phyloP scores from a whole-genome alignment of 345 rosid species.

The Melaleuca alternifolia region DNA sequence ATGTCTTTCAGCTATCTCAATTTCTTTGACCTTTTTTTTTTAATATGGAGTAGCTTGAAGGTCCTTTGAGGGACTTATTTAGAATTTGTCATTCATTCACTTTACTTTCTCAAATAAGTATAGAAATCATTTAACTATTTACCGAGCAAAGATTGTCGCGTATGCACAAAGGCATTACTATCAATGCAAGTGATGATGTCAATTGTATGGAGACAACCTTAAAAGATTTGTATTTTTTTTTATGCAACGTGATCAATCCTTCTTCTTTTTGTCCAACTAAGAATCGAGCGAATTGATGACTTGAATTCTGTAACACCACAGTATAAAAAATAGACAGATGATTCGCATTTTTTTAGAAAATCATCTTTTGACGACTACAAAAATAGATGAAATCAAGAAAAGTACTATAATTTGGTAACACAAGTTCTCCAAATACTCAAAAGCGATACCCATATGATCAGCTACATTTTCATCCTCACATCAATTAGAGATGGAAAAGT shows the following conservation, averaged over 20 bases:
- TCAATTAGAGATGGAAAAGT: not conserved
- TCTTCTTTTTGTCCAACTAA: not conserved
- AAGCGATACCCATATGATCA: not conserved
- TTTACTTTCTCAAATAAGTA: rapidly evolving
- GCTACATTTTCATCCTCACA: not conserved
- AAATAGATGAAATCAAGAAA: not conserved
- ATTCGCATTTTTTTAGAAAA: not conserved
- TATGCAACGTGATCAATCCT: not conserved
- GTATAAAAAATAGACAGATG: not conserved
- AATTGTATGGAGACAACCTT: not conserved
- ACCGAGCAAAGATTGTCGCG: rapidly evolving
- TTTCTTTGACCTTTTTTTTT: not conserved
- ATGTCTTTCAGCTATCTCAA: not conserved
- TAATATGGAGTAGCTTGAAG: not conserved
- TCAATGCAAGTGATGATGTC: not conserved
- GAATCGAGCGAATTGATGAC: not conserved
- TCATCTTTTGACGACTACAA: not conserved
- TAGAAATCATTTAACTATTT: not conserved
- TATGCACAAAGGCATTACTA: not conserved
- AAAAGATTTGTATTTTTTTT: not conserved
- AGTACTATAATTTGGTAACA: rapidly evolving
- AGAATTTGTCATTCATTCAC: not conserved
- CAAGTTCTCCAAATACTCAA: not conserved
- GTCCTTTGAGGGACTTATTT: not conserved
- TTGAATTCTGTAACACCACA: not conserved